phyloP scores from a whole-genome alignment of 257 asterid genomes.

The Solanum ahanhuiri region DNA sequence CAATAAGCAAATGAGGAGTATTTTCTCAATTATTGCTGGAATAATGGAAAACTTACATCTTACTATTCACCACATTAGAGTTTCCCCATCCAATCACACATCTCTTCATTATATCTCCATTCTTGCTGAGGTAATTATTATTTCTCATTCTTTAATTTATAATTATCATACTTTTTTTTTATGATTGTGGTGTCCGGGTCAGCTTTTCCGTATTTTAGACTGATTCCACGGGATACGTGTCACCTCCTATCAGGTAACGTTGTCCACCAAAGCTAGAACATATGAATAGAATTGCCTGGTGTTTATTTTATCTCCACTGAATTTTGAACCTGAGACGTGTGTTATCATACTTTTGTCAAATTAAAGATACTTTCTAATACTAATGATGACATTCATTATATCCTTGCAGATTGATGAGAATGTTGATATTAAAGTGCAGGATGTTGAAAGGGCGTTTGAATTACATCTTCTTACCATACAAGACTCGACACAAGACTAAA shows the following conservation, averaged over 20 bases:
- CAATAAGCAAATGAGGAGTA: neutral
- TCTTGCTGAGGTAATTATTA: neutral
- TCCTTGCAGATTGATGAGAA: neutral
- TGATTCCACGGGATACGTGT: neutral
- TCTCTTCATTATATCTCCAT: neutral
- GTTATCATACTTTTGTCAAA: neutral
- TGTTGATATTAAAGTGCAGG: neutral
- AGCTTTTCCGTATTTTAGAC: too few species aligned
- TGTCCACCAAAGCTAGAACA: neutral
- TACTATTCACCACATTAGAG: neutral
- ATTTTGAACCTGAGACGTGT: neutral
- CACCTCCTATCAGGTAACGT: neutral
- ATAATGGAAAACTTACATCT: neutral
- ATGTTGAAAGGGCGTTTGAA: neutral
- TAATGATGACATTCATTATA: neutral
- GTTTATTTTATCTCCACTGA: neutral
- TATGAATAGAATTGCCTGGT: neutral
- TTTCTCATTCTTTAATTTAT: neutral
- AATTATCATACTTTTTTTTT: neutral
- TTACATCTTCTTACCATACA: neutral
- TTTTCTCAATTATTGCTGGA: neutral
- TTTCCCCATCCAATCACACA: neutral
- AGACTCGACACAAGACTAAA: neutral
- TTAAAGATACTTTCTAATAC: neutral
- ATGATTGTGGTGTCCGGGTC: neutral